These are phyloP conservation scores for Lichtheimia ornata DNA, from an alignment of 371 early-diverging fungal genomes.

Conservation along the genomic window DNA sequence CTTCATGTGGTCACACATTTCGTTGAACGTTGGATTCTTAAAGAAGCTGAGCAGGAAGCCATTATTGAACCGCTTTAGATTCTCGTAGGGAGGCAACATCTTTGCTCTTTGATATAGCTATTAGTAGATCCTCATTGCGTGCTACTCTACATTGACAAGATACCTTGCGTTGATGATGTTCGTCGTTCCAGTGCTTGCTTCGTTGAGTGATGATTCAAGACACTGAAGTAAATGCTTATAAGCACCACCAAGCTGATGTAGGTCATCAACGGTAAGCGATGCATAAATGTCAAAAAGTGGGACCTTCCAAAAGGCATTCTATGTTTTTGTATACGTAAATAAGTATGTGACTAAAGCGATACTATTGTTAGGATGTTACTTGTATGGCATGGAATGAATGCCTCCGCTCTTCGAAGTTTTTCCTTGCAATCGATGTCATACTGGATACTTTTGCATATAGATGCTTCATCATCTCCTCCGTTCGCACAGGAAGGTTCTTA, in stretches of 20 bases:
- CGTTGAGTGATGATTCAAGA: neutral
- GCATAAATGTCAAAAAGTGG: conserved; percentile 6
- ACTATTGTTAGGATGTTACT: no score
- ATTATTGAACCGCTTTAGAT: neutral
- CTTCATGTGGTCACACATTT: conserved; percentile 3
- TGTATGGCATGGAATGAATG: neutral
- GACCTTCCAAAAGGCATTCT: conserved; percentile 5
- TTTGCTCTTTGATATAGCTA: no score
- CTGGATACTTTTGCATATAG: neutral
- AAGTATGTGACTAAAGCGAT: no score
- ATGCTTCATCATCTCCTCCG: neutral
- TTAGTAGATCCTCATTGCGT: no score
- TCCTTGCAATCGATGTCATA: neutral
- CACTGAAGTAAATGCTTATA: conserved; percentile 5
- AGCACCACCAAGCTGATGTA: conserved; percentile 10
- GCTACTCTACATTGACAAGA: neutral
- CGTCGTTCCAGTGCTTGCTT: neutral
- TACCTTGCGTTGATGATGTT: neutral
- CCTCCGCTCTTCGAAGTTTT: neutral
- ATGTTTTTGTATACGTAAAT: neutral
- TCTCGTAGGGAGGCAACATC: neutral
- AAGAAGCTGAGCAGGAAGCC: conserved; percentile 2
- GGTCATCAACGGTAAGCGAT: conserved; percentile 2
- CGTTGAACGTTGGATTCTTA: conserved; percentile 7
- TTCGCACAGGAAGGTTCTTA: neutral